A percentile compares a stretch with the other conserved stretches of the same genome.
Evolutionary conservation across 2,329 filamentous ascomycete genomes (phyloP).

Genomic region (Verticillium alfalfae): DNA sequence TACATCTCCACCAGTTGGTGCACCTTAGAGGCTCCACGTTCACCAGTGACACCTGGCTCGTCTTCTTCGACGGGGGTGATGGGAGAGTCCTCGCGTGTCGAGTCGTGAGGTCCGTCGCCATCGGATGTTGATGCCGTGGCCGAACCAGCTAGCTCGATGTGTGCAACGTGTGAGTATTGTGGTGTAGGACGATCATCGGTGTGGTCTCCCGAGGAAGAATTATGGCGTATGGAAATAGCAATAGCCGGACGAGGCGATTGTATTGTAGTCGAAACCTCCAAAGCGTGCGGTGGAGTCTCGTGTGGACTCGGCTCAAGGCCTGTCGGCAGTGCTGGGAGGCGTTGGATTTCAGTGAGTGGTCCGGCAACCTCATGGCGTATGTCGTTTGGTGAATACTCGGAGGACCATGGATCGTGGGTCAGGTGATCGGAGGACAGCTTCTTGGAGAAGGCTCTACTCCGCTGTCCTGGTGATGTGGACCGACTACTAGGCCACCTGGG

Average conservation of each 20-base stretch:
- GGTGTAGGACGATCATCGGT: not conserved
- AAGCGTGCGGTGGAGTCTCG: not conserved
- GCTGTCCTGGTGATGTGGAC: conserved; percentile 26
- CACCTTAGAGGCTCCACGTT: conserved; percentile 36
- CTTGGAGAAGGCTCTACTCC: conserved; percentile 21
- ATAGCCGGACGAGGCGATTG: not conserved
- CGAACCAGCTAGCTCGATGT: not conserved
- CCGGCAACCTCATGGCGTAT: conserved; percentile 10
- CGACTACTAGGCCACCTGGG: conserved; percentile 33
- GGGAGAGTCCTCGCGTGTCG: conserved; percentile 31
- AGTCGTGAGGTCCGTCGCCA: conserved; percentile 14
- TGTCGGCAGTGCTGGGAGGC: conserved; percentile 11
- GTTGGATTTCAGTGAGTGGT: conserved; percentile 11
- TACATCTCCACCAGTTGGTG: conserved; percentile 45
- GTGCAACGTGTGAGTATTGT: conserved; percentile 2
- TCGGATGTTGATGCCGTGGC: conserved; percentile 7
- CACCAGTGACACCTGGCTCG: conserved; percentile 15
- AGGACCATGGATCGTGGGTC: conserved; percentile 36
- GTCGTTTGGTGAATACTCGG: conserved; percentile 20
- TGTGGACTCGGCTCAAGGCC: not conserved
- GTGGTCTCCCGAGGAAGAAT: not conserved
- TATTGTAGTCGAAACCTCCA: not conserved
- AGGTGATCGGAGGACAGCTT: conserved; percentile 25
- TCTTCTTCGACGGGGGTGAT: conserved; percentile 41
- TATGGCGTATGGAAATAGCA: too few species aligned